Evolutionary conservation across 1,284 basidiomycete species (phyloP).

Genomic region (Cutaneotrichosporon sp.): DNA sequence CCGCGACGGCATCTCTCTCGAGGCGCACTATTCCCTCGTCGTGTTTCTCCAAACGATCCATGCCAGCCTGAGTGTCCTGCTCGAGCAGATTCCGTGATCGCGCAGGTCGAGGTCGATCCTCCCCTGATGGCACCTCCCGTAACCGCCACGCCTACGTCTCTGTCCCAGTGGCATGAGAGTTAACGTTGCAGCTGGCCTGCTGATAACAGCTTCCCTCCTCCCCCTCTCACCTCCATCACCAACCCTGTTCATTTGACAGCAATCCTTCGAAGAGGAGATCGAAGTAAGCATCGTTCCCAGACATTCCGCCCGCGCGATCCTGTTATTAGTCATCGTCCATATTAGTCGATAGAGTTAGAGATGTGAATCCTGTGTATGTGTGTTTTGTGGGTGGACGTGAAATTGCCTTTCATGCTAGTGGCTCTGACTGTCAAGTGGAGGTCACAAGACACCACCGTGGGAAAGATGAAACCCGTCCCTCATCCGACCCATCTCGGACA

Average conservation of each 20-base stretch:
- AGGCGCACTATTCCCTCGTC: not conserved
- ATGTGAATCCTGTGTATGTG: not conserved
- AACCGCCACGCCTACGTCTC: too few species aligned
- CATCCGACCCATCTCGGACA: not conserved
- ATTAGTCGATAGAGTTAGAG: not conserved
- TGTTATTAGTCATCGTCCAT: not conserved
- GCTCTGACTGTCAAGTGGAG: not conserved
- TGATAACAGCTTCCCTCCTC: too few species aligned
- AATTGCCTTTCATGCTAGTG: not conserved
- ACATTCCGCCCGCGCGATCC: not conserved
- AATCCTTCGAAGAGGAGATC: too few species aligned
- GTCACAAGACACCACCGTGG: not conserved
- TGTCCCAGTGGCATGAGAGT: too few species aligned
- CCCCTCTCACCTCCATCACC: too few species aligned
- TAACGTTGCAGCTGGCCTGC: too few species aligned
- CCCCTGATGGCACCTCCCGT: not conserved
- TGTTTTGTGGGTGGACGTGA: not conserved
- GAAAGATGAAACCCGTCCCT: not conserved
- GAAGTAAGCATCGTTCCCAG: not conserved
- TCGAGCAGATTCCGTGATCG: not conserved
- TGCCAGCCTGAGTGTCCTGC: not conserved
- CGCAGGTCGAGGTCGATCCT: not conserved
- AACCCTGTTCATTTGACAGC: too few species aligned
- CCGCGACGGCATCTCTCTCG: not conserved
- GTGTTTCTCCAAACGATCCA: not conserved